Evolutionary conservation across 176 grass and related monocot genomes (phyloP), one percentile per base, ranked within the genome.

Genomic region (Carex kokanica): DNA sequence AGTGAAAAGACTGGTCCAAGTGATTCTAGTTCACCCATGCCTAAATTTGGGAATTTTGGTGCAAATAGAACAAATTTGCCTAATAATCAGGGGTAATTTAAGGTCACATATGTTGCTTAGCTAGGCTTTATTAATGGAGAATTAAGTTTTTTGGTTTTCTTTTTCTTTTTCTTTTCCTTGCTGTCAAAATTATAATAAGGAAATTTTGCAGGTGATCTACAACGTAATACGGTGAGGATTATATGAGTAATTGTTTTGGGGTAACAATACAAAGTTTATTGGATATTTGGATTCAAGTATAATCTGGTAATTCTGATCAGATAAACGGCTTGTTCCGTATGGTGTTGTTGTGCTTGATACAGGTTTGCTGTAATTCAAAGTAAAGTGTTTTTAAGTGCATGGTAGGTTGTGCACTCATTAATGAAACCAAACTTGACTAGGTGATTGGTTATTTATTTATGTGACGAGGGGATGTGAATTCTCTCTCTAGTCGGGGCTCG

Each of bases 31-130:
- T 51, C 59, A 51, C 36, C 21, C 2, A 67, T 52, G 34, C 61
- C 80, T 67, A 82, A 82, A 67, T 82, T 82, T 67, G 80, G 80
- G 60, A 65, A 31, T 53, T 82, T 82, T 65, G 53, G 80, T 67
- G 13, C 61, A 25, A 82, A 82, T 29, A 82, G 40, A 65, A 82
- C 80, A 82, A 52, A 82, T 66, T 32, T 52, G 3, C 38, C 80
- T 8, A 82, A 82, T 82, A 82, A 82, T 82, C 47, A 82, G 62
- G 32, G 59, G 59, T 82, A 82, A 41, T 82, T 31, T 68, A 12
- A 54, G 61, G 41, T 63, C 15, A 81, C 2, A 64, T 24, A 61
- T 64, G 9, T 63, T 81, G 17, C 21, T 24, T 64, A 41, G 38
- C 6, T 61, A 63, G 78, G 56, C 57, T 23, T 47, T 38, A 63